Base-by-base conservation (phyloP, 2,329 filamentous ascomycete genomes). In the Aspergillus amoenus region DNA sequence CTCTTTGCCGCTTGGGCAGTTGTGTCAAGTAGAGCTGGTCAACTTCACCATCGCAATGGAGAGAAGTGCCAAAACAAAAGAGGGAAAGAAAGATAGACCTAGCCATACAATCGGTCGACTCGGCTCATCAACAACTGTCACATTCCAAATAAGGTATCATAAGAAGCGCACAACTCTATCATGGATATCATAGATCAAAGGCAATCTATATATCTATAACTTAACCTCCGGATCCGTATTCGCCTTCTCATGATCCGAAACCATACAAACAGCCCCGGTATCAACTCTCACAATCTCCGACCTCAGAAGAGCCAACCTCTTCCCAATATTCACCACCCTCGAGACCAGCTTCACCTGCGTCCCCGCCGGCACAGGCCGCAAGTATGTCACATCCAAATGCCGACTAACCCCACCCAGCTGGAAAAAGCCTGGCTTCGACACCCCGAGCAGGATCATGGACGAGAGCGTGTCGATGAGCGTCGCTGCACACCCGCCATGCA, bases 401-500 rank as follows among this genome's bases (percentile, higher is more conserved):
- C 88, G 81, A 67, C 79, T 85, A 24, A 91, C 87, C 39, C 88
- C 88, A 22, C 86, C 78, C 40, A 74, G 76, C 55, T 79, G 74
- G 82, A 88, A 89, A 69, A 81, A 84, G 5, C 85, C 87, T 0
- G 82, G 83, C 21, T 75, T 76, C 44, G 81, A 80, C 51, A 88
- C 70, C 39, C 86, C 78, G 9, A 81, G 72, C 12, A 90, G 71
- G 3, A 84, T 78, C 17, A 84, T 70, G 3, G 84, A 84, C 0
- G 88, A 90, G 64, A 84, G 81, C 56, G 83, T 76, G 73, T 91
- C 89, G 63, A 90, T 87, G 4, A 91, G 73, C 0, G 87, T 87
- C 2, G 88, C 82, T 0, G 84, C 79, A 61, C 84, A 87, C 17
- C 94, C 94, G n/a, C 90, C 91, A 73, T 95, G 94, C 68, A 97